Evolutionary conservation across 2,329 filamentous ascomycete species (phyloP).

Genomic region (Alternaria conjuncta): DNA sequence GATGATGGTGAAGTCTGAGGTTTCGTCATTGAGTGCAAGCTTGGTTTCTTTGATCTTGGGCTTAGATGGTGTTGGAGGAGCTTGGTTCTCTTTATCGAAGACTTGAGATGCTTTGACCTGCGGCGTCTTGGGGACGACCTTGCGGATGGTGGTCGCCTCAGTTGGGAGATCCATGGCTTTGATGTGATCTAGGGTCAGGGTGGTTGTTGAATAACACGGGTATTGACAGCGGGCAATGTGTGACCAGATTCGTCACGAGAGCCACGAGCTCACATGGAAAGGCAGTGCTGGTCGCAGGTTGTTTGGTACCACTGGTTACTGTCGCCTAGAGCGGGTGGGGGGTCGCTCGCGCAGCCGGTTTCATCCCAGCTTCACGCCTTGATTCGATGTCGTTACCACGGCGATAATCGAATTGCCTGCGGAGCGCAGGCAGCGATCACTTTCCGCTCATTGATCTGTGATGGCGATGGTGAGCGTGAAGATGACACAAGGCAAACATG

Average conservation of each 20-base stretch:
- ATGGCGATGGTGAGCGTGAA: background rate
- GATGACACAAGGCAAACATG: background rate
- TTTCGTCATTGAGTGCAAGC: background rate
- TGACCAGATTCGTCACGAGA: background rate
- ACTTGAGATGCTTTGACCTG: background rate
- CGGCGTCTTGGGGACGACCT: background rate
- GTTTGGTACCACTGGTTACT: background rate
- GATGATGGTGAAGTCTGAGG: slow-evolving; percentile 10
- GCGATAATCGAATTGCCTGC: background rate
- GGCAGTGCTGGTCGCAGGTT: background rate
- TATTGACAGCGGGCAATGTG: background rate
- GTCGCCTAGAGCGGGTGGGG: background rate
- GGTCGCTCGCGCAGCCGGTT: background rate
- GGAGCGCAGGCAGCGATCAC: background rate
- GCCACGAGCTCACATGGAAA: background rate
- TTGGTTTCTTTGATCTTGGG: background rate
- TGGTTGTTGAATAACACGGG: background rate
- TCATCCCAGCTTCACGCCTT: background rate
- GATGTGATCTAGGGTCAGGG: background rate
- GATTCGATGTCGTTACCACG: background rate
- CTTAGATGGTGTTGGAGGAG: slow-evolving; percentile 2
- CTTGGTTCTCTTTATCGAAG: too few relatives aligned
- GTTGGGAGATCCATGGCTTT: background rate
- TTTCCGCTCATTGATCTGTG: background rate
- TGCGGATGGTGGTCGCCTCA: background rate